These are phyloP conservation scores for Phytophthora agathidicida DNA, from an alignment of 352 stramenopile genomes.

Conservation along the genomic window DNA sequence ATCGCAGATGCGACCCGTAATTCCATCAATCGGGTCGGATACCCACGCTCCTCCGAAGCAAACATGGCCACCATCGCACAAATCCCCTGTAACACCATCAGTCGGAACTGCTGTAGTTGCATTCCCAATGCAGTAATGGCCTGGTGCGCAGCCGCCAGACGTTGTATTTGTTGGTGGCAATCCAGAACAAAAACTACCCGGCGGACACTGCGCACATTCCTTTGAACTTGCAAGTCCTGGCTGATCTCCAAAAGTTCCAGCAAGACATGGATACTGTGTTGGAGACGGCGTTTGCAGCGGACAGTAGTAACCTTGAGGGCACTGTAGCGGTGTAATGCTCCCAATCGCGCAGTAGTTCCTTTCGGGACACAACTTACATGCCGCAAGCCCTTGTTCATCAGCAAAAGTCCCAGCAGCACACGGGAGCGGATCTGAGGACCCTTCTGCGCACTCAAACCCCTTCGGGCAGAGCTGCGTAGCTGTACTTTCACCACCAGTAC, in stretches of 20 bases:
- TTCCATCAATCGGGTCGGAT: slow-evolving; percentile 53
- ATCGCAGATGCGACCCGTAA: slow-evolving; percentile 60
- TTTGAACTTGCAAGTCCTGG: slow-evolving; percentile 36
- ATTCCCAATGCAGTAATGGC: slow-evolving; percentile 70
- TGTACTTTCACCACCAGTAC: slow-evolving; percentile 59
- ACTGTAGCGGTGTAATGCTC: slow-evolving; percentile 49
- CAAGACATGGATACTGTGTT: slow-evolving; percentile 59
- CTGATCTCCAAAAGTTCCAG: slow-evolving; percentile 67
- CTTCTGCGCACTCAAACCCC: slow-evolving; percentile 79
- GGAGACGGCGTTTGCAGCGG: slow-evolving; percentile 47
- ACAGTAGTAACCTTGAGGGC: slow-evolving; percentile 83
- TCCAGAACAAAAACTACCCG: slow-evolving; percentile 85
- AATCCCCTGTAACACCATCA: slow-evolving; percentile 51
- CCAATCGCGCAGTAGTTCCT: slow-evolving; percentile 72
- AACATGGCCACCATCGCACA: slow-evolving; percentile 61
- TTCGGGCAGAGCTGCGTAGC: slow-evolving; percentile 61
- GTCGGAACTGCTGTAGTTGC: slow-evolving; percentile 42
- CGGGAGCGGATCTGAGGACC: slow-evolving; percentile 46
- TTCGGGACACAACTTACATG: slow-evolving; percentile 78
- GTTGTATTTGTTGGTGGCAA: slow-evolving; percentile 50
- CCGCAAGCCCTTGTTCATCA: slow-evolving; percentile 51
- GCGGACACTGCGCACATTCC: slow-evolving; percentile 63
- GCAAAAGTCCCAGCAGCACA: slow-evolving; percentile 79
- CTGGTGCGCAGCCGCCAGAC: slow-evolving; percentile 66
- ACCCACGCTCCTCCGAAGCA: slow-evolving; percentile 68